Conservation (phyloP, 768 basidiomycete genomes). For the Galerina marginata region DNA sequence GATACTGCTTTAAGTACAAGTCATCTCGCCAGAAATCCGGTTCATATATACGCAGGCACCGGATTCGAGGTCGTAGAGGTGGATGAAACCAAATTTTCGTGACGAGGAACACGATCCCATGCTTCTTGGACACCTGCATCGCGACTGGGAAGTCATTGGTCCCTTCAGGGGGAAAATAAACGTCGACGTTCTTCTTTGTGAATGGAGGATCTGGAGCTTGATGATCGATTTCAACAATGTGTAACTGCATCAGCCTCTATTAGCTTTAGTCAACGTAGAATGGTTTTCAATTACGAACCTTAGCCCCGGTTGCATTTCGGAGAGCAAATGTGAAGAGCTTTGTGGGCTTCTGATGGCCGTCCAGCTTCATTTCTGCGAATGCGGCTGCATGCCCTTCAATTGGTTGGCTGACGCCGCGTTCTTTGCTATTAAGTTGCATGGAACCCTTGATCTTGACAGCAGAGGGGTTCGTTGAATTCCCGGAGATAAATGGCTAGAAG, state of each 20-base stretch:
- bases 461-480: constrained; percentile 89
- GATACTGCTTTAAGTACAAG: constrained; percentile 93
- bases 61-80: constrained; percentile 96
- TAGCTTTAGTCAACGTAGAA: constrained; percentile 7
- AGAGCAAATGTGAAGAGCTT: constrained; percentile 97
- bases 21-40: constrained; percentile 98
- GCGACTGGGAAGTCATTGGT: constrained; percentile 99
- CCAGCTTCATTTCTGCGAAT: constrained; percentile 90
- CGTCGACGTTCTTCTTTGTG: constrained; percentile 96
- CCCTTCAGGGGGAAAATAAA: constrained; percentile 98
- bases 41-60: constrained; percentile 99
- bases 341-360: constrained; percentile 82
- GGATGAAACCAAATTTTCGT: constrained; percentile 99
- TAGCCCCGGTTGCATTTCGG: constrained; percentile 95
- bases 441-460: constrained; percentile 99
- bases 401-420: constrained; percentile 93
- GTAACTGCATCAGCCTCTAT: constrained; percentile 62
- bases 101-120: constrained; percentile 95
- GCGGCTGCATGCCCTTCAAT: constrained; percentile 99
- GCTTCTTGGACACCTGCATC: constrained; percentile 98
- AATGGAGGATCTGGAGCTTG: constrained; percentile 90
- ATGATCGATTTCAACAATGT: constrained; percentile 98
- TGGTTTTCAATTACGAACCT: constrained; percentile 57
- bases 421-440: constrained; percentile 95
- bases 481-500: constrained; percentile 59